These are phyloP conservation scores for Lactarius sanguifluus DNA, from an alignment of 768 basidiomycete genomes.

Conservation along the genomic window DNA sequence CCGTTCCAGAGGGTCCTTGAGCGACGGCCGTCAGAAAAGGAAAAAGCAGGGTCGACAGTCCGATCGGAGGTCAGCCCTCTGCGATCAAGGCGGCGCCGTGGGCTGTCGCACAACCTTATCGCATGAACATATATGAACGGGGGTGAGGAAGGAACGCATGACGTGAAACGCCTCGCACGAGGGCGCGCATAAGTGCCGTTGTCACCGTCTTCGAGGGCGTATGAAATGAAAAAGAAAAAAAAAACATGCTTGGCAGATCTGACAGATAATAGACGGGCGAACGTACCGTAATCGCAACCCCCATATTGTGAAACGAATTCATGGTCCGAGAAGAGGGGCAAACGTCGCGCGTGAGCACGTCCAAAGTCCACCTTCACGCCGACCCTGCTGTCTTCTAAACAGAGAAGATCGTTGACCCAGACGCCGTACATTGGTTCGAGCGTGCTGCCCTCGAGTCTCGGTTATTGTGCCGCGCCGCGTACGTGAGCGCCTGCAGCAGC, in stretches of 20 bases:
- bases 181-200: slow-evolving; percentile 88
- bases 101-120: slow-evolving; percentile 81
- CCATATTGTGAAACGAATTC: slow-evolving; percentile 95
- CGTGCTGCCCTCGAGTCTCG: no score
- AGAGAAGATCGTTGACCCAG: slow-evolving; percentile 79
- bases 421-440: no score
- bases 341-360: slow-evolving; percentile 79
- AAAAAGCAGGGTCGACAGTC: slow-evolving; percentile 80
- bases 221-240: not conserved
- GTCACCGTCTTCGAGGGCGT: not conserved
- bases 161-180: slow-evolving; percentile 91
- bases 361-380: slow-evolving; percentile 99
- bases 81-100: slow-evolving; percentile 79
- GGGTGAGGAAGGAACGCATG: slow-evolving; percentile 66
- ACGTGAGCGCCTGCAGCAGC: no score
- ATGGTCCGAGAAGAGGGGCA: slow-evolving; percentile 75
- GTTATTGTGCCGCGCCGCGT: no score
- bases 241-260: slow-evolving; percentile 31
- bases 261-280: not conserved
- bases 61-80: slow-evolving; percentile 74
- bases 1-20: slow-evolving; percentile 84
- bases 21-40: slow-evolving; percentile 80
- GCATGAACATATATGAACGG: slow-evolving; percentile 77
- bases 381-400: slow-evolving; percentile 66
- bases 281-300: slow-evolving; percentile 82